A percentile compares a stretch with the other conserved stretches of the same genome.
Conservation (phyloP, 148 eudicot genomes). For the Agrostemma githago region DNA sequence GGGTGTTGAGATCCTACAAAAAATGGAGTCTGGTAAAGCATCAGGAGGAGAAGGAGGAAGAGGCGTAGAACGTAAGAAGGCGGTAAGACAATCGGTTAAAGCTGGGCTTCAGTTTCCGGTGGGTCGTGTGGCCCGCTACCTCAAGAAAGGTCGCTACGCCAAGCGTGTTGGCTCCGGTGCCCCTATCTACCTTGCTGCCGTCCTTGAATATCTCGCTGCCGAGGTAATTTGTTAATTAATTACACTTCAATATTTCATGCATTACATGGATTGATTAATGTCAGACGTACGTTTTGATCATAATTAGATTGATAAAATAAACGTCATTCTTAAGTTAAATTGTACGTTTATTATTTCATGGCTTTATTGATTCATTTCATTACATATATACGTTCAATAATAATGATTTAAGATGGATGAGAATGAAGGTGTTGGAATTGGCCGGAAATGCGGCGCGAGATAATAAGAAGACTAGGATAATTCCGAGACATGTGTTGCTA, state of each 20-base stretch:
- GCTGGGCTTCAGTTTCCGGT: slow-evolving; percentile 49
- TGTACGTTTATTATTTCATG: no score
- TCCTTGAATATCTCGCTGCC: slow-evolving; percentile 37
- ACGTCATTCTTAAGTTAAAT: not conserved
- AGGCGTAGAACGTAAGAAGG: slow-evolving; percentile 31
- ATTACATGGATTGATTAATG: no score
- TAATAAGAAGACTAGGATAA: slow-evolving; percentile 44
- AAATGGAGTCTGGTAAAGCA: slow-evolving; percentile 19
- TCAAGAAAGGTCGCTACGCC: slow-evolving; percentile 44
- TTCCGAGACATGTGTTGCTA: slow-evolving; percentile 35
- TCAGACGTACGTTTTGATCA: not conserved
- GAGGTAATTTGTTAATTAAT: slow-evolving; percentile 22
- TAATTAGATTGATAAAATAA: not conserved
- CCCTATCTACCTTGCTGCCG: slow-evolving; percentile 41
- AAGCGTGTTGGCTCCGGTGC: slow-evolving; percentile 37
- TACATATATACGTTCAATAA: no score
- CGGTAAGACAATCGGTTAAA: slow-evolving; percentile 27
- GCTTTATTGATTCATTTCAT: not conserved
- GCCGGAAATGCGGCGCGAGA: slow-evolving; percentile 44
- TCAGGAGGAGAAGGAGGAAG: slow-evolving; percentile 17
- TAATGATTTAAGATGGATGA: no score
- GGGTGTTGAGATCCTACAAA: not conserved
- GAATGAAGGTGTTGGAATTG: slow-evolving; percentile 32
- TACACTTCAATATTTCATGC: no score
- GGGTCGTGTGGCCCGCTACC: slow-evolving; percentile 31